Evolutionary conservation across 768 basidiomycete genomes (phyloP).

Genomic region (Lactarius psammicola): DNA sequence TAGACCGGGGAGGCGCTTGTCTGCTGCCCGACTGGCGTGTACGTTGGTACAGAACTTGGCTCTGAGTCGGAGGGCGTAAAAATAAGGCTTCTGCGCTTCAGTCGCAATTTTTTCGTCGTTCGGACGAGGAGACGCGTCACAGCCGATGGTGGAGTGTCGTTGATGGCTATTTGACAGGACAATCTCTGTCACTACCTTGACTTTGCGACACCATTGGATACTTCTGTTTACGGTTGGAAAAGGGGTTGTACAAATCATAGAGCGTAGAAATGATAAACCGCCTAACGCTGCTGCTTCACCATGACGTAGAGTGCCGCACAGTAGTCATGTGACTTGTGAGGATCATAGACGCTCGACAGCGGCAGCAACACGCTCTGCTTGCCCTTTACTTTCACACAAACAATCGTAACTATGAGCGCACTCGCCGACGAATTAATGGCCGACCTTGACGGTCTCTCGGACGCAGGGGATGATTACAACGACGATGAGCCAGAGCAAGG

Average conservation of each 20-base stretch:
- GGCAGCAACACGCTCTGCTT: background rate
- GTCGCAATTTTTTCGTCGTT: slow-evolving; percentile 56
- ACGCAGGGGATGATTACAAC: slow-evolving; percentile 50
- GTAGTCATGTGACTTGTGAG: slow-evolving; percentile 16
- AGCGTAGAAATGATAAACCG: background rate
- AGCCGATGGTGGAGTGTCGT: slow-evolving; percentile 60
- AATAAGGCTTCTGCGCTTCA: slow-evolving; percentile 44
- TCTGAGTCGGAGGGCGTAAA: slow-evolving; percentile 18
- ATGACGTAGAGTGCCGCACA: background rate
- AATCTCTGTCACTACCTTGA: background rate
- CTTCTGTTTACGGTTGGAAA: background rate
- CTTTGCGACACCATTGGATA: too few relatives aligned
- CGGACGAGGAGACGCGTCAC: slow-evolving; percentile 64
- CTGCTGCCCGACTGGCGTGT: slow-evolving; percentile 62
- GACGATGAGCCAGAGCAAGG: slow-evolving; percentile 38
- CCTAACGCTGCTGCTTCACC: background rate
- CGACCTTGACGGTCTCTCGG: slow-evolving; percentile 85
- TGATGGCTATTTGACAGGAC: slow-evolving; percentile 39
- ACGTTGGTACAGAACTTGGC: slow-evolving; percentile 32
- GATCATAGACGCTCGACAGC: background rate
- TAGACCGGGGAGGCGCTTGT: slow-evolving; percentile 74
- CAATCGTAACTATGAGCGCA: slow-evolving; percentile 54
- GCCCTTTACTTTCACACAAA: background rate
- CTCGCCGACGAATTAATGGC: slow-evolving; percentile 92
- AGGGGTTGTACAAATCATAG: background rate